phyloP scores from a whole-genome alignment of 1,284 basidiomycete genomes.

The Ustilago xerochloae region DNA sequence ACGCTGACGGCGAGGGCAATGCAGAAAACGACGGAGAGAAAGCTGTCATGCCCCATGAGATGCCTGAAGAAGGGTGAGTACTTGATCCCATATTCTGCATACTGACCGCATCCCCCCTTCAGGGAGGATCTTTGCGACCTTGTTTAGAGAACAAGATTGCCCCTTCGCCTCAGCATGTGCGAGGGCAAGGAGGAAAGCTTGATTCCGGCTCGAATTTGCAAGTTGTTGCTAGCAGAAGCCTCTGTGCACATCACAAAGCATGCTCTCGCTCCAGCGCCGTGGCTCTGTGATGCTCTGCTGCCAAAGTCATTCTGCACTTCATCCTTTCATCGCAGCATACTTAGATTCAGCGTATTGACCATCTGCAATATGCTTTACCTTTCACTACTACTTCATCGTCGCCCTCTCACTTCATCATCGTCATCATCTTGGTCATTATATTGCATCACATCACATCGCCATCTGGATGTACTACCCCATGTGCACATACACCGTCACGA shows the following conservation, averaged over 20 bases:
- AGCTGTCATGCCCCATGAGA: conserved; percentile 86
- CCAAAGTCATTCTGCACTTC: not conserved
- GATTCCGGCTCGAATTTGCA: not conserved
- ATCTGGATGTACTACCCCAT: conserved; percentile 4
- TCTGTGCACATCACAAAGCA: too few species aligned
- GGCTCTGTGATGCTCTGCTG: too few species aligned
- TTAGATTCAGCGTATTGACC: conserved; percentile 34
- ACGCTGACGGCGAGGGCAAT: not conserved
- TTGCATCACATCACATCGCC: conserved; percentile 12
- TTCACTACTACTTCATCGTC: conserved; percentile 4
- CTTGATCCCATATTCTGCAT: not conserved
- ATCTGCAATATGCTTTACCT: conserved; percentile 3
- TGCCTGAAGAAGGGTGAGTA: conserved; percentile 99
- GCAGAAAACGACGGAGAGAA: conserved; percentile 10
- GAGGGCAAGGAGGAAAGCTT: conserved; percentile 25
- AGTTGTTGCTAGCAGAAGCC: too few species aligned
- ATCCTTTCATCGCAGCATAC: not conserved
- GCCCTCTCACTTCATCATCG: conserved; percentile 1
- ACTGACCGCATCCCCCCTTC: not conserved
- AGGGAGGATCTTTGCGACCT: not conserved
- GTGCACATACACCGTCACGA: not conserved
- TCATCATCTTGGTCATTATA: conserved; percentile 1
- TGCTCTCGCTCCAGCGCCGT: too few species aligned
- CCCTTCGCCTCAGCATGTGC: not conserved
- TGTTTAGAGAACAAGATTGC: conserved; percentile 15